Evolutionary conservation across 2,329 filamentous ascomycete genomes (phyloP), one percentile per base, ranked within the genome.

Genomic region (Alternaria hordeiaustralica): DNA sequence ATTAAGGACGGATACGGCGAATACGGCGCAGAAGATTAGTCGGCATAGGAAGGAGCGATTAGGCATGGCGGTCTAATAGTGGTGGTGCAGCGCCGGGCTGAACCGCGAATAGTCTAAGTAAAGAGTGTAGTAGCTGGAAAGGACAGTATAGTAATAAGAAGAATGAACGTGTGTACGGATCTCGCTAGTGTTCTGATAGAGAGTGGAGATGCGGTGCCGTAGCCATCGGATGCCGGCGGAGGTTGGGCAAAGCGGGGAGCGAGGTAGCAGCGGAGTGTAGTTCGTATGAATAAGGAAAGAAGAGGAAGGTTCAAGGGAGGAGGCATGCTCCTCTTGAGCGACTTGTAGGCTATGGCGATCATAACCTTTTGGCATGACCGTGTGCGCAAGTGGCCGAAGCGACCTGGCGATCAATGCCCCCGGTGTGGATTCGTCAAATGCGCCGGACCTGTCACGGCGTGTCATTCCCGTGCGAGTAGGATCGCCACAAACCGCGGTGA

Each of bases 1-100:
- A 51, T 78, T 79, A 66, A 79, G 72, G 46, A 76, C 66, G 55
- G 74, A 75, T 44, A 78, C 74, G 33, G 75, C 76, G 53, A 79
- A 74, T 41, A 79, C 43, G 58, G 71, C 74, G 64, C 73, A 75
- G 59, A 78, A 75, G 45, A 79, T 67, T 30, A 79, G 62, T 25
- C 73, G 70, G 64, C 74, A 78, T 58, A 79, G 69, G 65, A 77
- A 73, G 51, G 73, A 72, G 60, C 72, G 75, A 33, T 73, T 71
- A 60, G 73, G 70, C 77, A 79, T 79, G 58, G 28, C 64, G 54
- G 51, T 50, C 30, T 61, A 58, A 57, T 33, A 49, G 25, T 6
- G 28, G 18, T 25, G 55, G 66, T 41, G 50, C 64, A 71, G 73
- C 71, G 47, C 68, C 69, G 64, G 71, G 74, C 71, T 66, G 54